Conservation (phyloP, 257 asterid genomes). For the Rhazya stricta region DNA sequence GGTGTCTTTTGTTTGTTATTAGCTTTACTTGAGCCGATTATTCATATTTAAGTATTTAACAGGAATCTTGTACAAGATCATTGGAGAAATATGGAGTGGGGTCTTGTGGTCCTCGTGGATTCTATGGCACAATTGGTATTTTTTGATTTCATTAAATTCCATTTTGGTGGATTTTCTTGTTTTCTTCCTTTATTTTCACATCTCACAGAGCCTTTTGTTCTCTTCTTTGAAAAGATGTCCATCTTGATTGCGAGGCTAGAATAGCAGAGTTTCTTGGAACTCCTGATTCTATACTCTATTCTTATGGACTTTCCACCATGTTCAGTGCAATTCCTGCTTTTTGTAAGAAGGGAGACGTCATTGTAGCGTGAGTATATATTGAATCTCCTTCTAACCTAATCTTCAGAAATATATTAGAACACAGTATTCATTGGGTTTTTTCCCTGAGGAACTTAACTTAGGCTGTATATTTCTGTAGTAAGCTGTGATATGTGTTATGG, state of each 20-base stretch:
- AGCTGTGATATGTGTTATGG: not conserved
- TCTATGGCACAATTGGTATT: slow-evolving; percentile 97
- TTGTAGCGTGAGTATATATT: slow-evolving; percentile 71
- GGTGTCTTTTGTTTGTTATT: slow-evolving; percentile 14
- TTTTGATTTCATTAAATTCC: slow-evolving; percentile 4
- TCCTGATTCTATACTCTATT: slow-evolving; percentile 80
- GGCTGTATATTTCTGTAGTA: not conserved
- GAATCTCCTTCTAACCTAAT: slow-evolving; percentile 3
- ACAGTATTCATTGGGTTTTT: not conserved
- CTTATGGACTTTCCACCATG: slow-evolving; percentile 95
- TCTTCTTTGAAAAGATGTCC: slow-evolving; percentile 64
- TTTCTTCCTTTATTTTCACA: slow-evolving; percentile 9
- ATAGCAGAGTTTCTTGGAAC: slow-evolving; percentile 92
- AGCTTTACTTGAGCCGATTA: slow-evolving; percentile 12
- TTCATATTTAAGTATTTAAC: slow-evolving; percentile 26
- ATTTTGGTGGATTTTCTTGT: not conserved
- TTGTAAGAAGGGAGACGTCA: slow-evolving; percentile 89
- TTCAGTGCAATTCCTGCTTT: slow-evolving; percentile 97
- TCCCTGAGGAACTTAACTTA: not conserved
- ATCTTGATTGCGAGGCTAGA: slow-evolving; percentile 96
- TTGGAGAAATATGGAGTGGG: slow-evolving; percentile 99
- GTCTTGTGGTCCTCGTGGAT: slow-evolving; percentile 98
- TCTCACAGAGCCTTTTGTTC: slow-evolving; percentile 4
- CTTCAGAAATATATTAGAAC: not conserved
- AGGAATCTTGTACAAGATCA: slow-evolving; percentile 88